Base-by-base conservation (phyloP, 352 stramenopile species). In the Pythium volutum region DNA sequence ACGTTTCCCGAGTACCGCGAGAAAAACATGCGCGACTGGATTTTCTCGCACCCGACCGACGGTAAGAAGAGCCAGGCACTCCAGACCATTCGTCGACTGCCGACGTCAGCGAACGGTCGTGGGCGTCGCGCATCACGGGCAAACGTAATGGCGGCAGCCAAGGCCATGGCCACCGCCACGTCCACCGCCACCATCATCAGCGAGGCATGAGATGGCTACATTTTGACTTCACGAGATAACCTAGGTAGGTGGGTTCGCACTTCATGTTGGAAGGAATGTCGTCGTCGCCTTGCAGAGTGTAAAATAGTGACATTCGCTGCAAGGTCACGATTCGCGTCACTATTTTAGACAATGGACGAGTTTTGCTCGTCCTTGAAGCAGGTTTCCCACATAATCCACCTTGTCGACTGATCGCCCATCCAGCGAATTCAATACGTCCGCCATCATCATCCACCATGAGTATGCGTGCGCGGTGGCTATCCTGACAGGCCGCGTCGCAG, bases 1-100 rank as follows among this genome's bases (percentile, higher is more conserved):
- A 63, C 73, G 23, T 86, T 83, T 25, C 76, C 76, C 0, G 67
- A 81, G 18, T 83, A 83, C 43, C 71, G 72, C 9, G 67, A 74
- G 42, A 76, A 70, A 41, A 86, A 80, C 59, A 64, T 76, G 50
- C 69, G 62, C 22, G 76, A 76, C 16, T 86, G 76, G 72, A 70
- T 81, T 29, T 73, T 81, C 34, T 49, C 53, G 15, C 36, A 42
- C 48, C 34, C 34, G 11, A 29, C 15, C 4, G 41, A n/a, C 7
- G 36, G 29, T 26, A 34, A 36, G 18, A 34, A 27, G 22, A 47
- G 31, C 7, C 55, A 48, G 31, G 25, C 43, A n/a, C 10, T 60
- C 41, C 55, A 62, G 33, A 36, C 55, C 11, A 47, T 62, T 18
- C 55, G 45, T 22, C 55, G 45, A 16, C 23, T 62, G 5, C 29